Evolutionary conservation across 805 yeast species (phyloP), one percentile per base, ranked within the genome.

Genomic region (Komagataella kurtzmanii): DNA sequence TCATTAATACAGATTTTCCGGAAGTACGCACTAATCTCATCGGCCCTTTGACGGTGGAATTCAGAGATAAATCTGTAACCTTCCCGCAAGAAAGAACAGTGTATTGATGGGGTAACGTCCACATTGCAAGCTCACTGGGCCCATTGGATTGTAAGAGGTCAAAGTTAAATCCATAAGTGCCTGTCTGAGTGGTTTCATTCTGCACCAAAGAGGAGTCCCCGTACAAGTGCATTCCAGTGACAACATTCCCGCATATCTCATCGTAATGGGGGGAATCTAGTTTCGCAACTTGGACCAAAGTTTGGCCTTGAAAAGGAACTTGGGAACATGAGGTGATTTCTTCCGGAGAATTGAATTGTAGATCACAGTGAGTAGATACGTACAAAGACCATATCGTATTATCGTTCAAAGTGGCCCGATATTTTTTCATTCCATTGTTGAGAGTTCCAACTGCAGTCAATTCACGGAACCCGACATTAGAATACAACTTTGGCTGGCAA

Each of bases 321-420:
- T 30, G 19, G 12, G 17, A 18, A 2, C n/a, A 18, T 18, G 23
- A 18, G 17, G 10, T n/a, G 46, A 44, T 19, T 10, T 44, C 46
- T 12, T 44, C 46, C 2, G 19, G 10, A 17, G 12, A 8, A 44
- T 4, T 44, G 12, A 44, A 12, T 7, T 44, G 46, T 1, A 44
- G 46, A 5, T 12, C 10, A 44, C 46, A 44, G 18, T 44, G 46
- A 3, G 46, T 17, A 44, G 46, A 44, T 71, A 79, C 80, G 58
- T 84, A 88, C 43, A 87, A 67, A n/a, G 79, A 68, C 93, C 95
- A 88, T 14, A 64, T 70, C 14, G 72, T 71, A 36, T 73, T 77
- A 62, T 81, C 80, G 57, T 74, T 73, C 51, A 88, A 70, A 6
- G 69, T 66, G 3, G 76, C 72, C 12, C 8, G n/a, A 30, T 30